Evolutionary conservation across 2,329 filamentous ascomycete genomes (phyloP).

Genomic region (Sporothrix mexicana): DNA sequence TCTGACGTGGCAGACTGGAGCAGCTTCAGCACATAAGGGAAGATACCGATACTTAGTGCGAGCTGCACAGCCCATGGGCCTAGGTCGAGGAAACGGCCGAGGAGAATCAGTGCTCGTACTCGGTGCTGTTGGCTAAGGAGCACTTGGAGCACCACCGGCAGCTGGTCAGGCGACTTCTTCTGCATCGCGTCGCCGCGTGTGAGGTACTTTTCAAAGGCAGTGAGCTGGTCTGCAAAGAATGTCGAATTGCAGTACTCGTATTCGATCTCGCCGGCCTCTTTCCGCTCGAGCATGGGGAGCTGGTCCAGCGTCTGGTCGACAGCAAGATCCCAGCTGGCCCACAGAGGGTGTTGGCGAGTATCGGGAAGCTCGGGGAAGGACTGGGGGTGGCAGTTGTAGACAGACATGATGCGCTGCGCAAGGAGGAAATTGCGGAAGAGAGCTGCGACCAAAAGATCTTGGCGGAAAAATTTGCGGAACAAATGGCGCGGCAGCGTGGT

Average conservation of each 20-base stretch:
- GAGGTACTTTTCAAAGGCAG: conserved; percentile 95
- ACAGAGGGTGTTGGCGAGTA: conserved; percentile 91
- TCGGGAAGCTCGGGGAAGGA: conserved; percentile 91
- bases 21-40: conserved; percentile 97
- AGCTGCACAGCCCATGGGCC: conserved; percentile 99
- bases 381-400: conserved; percentile 93
- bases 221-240: conserved; percentile 97
- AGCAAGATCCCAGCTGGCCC: conserved; percentile 97
- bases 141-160: conserved; percentile 95
- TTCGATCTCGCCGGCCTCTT: conserved; percentile 71
- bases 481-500: conserved; percentile 87
- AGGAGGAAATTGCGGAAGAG: conserved; percentile 95
- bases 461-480: conserved; percentile 95
- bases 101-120: conserved; percentile 84
- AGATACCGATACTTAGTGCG: conserved; percentile 95
- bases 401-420: conserved; percentile 92
- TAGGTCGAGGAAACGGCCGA: conserved; percentile 92
- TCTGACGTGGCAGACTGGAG: conserved; percentile 94
- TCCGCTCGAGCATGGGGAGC: conserved; percentile 82
- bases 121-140: conserved; percentile 94
- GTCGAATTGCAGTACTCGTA: conserved; percentile 94
- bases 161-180: conserved; percentile 87
- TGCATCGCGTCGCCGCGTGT: conserved; percentile 79
- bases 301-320: conserved; percentile 94
- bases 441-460: conserved; percentile 98